phyloP scores from a whole-genome alignment of 768 basidiomycete genomes.

The Pleurotus citrinopileatus region DNA sequence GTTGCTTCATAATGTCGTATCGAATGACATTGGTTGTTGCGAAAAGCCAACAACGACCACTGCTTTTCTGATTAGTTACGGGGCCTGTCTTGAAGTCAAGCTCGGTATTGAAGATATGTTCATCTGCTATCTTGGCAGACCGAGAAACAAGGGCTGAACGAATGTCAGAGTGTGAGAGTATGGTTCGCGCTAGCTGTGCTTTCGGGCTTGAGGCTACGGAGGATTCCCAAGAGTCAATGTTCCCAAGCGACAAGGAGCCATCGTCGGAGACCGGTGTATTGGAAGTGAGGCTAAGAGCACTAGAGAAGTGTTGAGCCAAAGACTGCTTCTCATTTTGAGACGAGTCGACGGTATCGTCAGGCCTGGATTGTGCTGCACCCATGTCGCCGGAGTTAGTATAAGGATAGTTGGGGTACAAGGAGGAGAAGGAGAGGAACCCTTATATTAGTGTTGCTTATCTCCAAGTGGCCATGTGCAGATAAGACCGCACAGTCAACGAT shows the following conservation, averaged over 20 bases:
- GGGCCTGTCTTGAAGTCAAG: slow-evolving; percentile 81
- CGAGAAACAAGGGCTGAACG: slow-evolving; percentile 62
- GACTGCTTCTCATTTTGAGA: slow-evolving; percentile 14
- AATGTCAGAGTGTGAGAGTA: slow-evolving; percentile 70
- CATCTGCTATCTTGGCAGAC: slow-evolving; percentile 55
- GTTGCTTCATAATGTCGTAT: slow-evolving; percentile 80
- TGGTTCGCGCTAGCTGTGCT: slow-evolving; percentile 70
- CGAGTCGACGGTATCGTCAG: slow-evolving; percentile 1
- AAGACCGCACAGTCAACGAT: no score
- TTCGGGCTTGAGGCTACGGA: slow-evolving; percentile 53
- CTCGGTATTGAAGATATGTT: slow-evolving; percentile 80
- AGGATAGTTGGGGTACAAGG: not conserved
- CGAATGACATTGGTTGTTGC: slow-evolving; percentile 87
- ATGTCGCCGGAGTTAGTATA: slow-evolving; percentile 9
- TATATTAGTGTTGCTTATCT: not conserved
- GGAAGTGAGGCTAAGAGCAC: slow-evolving; percentile 22
- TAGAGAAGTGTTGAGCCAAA: slow-evolving; percentile 25
- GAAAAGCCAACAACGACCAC: slow-evolving; percentile 95
- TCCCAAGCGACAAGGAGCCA: slow-evolving; percentile 58
- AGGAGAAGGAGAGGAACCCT: slow-evolving; percentile 6
- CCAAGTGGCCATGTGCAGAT: no score
- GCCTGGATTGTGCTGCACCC: slow-evolving; percentile 15
- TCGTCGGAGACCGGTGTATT: slow-evolving; percentile 47
- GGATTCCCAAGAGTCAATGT: slow-evolving; percentile 68
- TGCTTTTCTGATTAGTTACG: slow-evolving; percentile 83